Conservation (phyloP, 2,329 filamentous ascomycete species). For the Ophiosphaerella herpotricha region DNA sequence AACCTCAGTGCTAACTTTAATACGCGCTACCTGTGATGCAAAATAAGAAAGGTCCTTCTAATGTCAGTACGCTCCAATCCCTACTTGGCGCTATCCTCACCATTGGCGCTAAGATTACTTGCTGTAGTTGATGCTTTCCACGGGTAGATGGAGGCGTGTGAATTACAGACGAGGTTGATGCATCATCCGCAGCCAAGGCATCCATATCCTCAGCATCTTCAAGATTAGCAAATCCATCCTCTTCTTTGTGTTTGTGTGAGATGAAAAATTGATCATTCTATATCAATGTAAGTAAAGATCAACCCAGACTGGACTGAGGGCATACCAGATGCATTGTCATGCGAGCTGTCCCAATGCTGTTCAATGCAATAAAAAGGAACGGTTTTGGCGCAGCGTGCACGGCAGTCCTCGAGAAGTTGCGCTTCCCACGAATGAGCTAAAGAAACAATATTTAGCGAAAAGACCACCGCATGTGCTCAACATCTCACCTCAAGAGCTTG, state of each 20-base stretch:
- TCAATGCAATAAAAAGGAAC: conserved; percentile 80
- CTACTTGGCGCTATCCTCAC: conserved; percentile 39
- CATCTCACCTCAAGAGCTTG: conserved; percentile 67
- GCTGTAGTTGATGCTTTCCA: conserved; percentile 16
- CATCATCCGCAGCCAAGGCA: conserved; percentile 29
- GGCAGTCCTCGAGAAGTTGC: conserved; percentile 75
- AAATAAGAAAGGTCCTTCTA: conserved; percentile 62
- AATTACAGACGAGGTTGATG: conserved; percentile 46
- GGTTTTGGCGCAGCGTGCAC: conserved; percentile 75
- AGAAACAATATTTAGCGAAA: neutral
- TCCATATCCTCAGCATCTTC: conserved; percentile 58
- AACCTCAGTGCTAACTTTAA: conserved; percentile 75
- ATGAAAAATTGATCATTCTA: conserved; percentile 87
- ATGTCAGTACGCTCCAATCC: neutral
- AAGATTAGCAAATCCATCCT: conserved; percentile 74
- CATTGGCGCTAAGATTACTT: conserved; percentile 49
- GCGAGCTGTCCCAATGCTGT: conserved; percentile 49
- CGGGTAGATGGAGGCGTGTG: conserved; percentile 26
- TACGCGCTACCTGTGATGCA: conserved; percentile 60
- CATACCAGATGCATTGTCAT: conserved; percentile 51
- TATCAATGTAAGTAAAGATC: conserved; percentile 52
- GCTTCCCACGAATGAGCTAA: conserved; percentile 77
- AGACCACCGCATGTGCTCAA: neutral
- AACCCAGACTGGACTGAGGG: conserved; percentile 22
- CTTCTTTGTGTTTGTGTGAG: conserved; percentile 78